These are phyloP conservation scores for Ajuga chamaepitys DNA, from an alignment of 257 asterid species.

Conservation along the genomic window DNA sequence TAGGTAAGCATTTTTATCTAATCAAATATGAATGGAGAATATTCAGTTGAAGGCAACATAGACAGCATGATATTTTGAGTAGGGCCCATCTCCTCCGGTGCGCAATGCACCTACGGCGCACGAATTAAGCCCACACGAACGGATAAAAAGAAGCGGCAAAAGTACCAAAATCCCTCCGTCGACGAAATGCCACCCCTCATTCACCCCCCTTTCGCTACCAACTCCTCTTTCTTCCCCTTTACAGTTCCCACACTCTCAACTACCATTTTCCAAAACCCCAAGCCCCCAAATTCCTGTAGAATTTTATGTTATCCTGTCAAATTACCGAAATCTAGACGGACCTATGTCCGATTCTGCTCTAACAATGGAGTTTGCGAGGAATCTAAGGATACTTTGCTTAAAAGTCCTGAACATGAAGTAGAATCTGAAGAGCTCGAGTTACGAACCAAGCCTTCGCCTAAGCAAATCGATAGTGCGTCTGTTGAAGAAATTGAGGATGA, in stretches of 20 bases:
- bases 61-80: not conserved
- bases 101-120: constrained; percentile 15
- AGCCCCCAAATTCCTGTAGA: constrained; percentile 24
- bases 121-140: not conserved
- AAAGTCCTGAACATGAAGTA: constrained; percentile 32
- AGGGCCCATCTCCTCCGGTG: constrained; percentile 2
- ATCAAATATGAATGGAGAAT: too few species aligned
- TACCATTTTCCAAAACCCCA: constrained; percentile 24
- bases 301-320: constrained; percentile 18
- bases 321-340: constrained; percentile 22
- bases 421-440: constrained; percentile 64
- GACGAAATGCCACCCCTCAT: constrained; percentile 43
- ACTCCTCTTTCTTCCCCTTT: constrained; percentile 30
- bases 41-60: too few species aligned
- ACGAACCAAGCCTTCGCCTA: constrained; percentile 66
- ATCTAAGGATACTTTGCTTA: constrained; percentile 27
- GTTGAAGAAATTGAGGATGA: constrained; percentile 37
- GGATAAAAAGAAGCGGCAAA: constrained; percentile 21
- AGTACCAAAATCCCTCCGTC: not conserved
- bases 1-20: too few species aligned
- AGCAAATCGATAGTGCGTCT: constrained; percentile 23
- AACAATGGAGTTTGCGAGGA: constrained; percentile 55
- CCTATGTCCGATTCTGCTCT: constrained; percentile 44
- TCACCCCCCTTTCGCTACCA: constrained; percentile 28
- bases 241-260: constrained; percentile 11